Evolutionary conservation across 805 yeast genomes (phyloP).

Genomic region (Zygoascus bituminiphila): DNA sequence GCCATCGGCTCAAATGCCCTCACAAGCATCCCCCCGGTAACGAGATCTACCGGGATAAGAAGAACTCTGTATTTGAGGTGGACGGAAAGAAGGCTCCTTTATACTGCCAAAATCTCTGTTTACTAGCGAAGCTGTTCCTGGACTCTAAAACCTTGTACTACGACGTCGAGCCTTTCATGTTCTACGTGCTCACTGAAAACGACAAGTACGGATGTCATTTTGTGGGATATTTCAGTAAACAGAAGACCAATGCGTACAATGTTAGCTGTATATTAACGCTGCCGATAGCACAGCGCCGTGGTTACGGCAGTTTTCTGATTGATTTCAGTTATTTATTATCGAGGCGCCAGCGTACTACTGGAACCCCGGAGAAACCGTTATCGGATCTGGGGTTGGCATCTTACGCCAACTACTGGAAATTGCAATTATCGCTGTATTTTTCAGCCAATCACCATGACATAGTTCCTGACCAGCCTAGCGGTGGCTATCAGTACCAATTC

Average conservation of each 20-base stretch:
- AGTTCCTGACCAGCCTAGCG: not conserved
- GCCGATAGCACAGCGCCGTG: slow-evolving; percentile 80
- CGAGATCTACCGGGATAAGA: slow-evolving; percentile 74
- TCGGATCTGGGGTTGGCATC: slow-evolving; percentile 79
- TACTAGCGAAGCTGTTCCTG: slow-evolving; percentile 79
- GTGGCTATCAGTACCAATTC: not conserved
- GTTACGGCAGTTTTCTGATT: slow-evolving; percentile 82
- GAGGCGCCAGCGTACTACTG: slow-evolving; percentile 64
- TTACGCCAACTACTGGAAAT: slow-evolving; percentile 83
- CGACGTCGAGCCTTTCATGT: slow-evolving; percentile 92
- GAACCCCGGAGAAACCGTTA: slow-evolving; percentile 94
- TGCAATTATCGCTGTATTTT: slow-evolving; percentile 20
- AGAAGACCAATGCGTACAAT: slow-evolving; percentile 56
- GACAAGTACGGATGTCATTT: slow-evolving; percentile 56
- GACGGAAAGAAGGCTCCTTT: slow-evolving; percentile 79
- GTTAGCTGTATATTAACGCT: slow-evolving; percentile 85
- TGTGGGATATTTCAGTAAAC: slow-evolving; percentile 93
- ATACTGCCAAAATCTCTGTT: slow-evolving; percentile 84
- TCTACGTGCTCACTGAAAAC: slow-evolving; percentile 72
- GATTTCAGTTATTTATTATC: slow-evolving; percentile 81
- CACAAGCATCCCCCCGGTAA: slow-evolving; percentile 78
- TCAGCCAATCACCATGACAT: not conserved
- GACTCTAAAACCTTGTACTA: slow-evolving; percentile 88
- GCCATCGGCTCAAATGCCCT: slow-evolving; percentile 74
- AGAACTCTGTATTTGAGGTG: slow-evolving; percentile 72